Evolutionary conservation across 352 stramenopile genomes (phyloP).

Genomic region (Pythium angustatum): DNA sequence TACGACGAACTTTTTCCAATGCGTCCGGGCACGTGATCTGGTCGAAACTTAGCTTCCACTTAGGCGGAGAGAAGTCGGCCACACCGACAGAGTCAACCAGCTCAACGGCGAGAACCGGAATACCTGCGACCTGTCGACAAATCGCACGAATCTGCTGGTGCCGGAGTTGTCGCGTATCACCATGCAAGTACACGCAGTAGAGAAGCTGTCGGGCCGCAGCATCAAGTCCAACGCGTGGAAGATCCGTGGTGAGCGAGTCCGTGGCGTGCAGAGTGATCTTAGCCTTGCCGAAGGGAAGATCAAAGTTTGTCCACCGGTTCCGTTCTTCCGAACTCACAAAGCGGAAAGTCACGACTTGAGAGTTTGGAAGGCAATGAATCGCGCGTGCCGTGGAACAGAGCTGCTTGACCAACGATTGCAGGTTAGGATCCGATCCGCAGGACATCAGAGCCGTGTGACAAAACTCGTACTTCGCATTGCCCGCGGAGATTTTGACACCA

Average conservation of each 20-base stretch:
- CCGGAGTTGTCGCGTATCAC: neutral
- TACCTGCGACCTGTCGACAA: neutral
- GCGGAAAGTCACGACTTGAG: neutral
- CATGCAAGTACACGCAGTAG: neutral
- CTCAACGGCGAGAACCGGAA: neutral
- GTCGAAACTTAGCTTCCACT: neutral
- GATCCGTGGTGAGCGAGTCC: neutral
- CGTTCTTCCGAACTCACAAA: neutral
- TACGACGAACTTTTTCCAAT: neutral
- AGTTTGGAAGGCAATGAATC: neutral
- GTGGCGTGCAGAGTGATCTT: neutral
- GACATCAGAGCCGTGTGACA: neutral
- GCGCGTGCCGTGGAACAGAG: neutral
- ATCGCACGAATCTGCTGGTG: neutral
- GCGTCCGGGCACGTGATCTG: neutral
- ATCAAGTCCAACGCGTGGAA: neutral
- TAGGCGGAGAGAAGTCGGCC: neutral
- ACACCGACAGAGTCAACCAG: neutral
- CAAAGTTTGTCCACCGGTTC: neutral
- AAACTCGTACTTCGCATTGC: neutral
- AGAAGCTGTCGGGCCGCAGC: neutral
- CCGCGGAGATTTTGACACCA: neutral
- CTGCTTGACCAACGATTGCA: neutral
- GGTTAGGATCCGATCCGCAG: neutral
- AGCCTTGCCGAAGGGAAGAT: neutral